Evolutionary conservation across 306 rosid genomes (phyloP), one percentile per base, ranked within the genome.

Genomic region (Fragaria iinumae): DNA sequence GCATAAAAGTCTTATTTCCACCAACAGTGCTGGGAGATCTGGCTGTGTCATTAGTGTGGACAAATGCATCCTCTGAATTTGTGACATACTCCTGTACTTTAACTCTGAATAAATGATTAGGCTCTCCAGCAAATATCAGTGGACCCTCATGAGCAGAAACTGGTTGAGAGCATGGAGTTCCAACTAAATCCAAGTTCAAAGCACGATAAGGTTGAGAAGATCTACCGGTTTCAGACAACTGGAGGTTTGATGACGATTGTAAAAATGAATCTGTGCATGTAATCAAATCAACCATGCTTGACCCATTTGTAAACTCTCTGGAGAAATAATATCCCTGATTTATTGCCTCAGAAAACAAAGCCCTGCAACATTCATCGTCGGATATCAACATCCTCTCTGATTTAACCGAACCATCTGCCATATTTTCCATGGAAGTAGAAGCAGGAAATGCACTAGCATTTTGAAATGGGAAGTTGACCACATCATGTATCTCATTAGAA

Each of bases 281-380:
- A 69, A 86, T 67, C 38, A 84, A 80, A 86, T 83, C 86, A 84
- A 77, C 71, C 73, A 63, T 75, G 67, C 81, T 76, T 49, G 73
- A 67, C 32, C 80, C 88, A 67, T 78, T 73, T 67, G 71, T 44
- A 57, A 80, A 78, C 82, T 82, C 88, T 87, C 82, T 85, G 1
- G 89, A 70, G 75, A 91, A 67, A 87, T 86, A 86, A 62, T 77
- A 74, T 70, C 76, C 89, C 53, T 81, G 88, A 52, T 69, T 75
- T 48, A 88, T 83, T 81, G 86, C 85, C 74, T 87, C 97, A 76
- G 92, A 84, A 84, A 93, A 96, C 52, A 96, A 82, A 41, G 88
- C 82, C 84, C 93, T 87, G 80, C 98, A 86, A 82, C 97, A 93
- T 80, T 96, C 99, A 73, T 91, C 97, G 25, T 93, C 93, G 11